Base-by-base conservation (phyloP, 2,329 filamentous ascomycete genomes). In the Curvularia verruculosa region DNA sequence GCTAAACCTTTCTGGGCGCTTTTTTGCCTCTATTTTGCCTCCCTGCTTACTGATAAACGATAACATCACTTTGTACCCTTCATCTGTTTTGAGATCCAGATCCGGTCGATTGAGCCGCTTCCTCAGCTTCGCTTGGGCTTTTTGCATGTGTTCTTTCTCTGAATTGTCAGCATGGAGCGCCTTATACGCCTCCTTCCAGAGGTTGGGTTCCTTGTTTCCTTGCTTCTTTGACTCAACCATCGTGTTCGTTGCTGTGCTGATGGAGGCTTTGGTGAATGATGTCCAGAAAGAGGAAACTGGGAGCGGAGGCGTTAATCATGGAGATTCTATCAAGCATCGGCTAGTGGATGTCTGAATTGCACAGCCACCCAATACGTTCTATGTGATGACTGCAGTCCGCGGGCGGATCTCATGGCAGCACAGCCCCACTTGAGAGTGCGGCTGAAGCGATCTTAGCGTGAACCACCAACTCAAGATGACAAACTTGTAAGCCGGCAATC, bases 101-200 rank as follows among this genome's bases (percentile, higher is more conserved):
- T 55, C 52, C 1, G 62, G 60, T 28, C 60, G 54, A 3, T 59
- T 58, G 5, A 66, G 52, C 15, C 64, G 49, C 34, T 55, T 40
- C 39, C 54, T 61, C 8, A 66, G 39, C n/a, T 61, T 58, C 2
- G 10, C 45, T 12, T 59, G 55, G 8, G 65, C 54, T 49, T 59
- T 66, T 5, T 61, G 52, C n/a, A 66, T 31, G 6, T 59, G 50
- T 45, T 60, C 56, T 46, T 60, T 52, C 10, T 63, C 54, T 26
- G 59, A 55, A 4, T 52, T 49, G 9, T 65, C 60, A 19, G 55
- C 54, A 28, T 47, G 47, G 5, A 65, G 60, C 1, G 41, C 60
- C 18, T 52, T 45, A 34, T 65, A 61, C n/a, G 62, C 64, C 41
- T 65, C 58, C 39, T 54, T 60, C 64, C 64, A 66, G 5, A 66